A percentile compares a stretch with the other conserved stretches of the same genome.
Evolutionary conservation across 2,329 filamentous ascomycete species (phyloP).

Genomic region (Diaporthe caulivora): DNA sequence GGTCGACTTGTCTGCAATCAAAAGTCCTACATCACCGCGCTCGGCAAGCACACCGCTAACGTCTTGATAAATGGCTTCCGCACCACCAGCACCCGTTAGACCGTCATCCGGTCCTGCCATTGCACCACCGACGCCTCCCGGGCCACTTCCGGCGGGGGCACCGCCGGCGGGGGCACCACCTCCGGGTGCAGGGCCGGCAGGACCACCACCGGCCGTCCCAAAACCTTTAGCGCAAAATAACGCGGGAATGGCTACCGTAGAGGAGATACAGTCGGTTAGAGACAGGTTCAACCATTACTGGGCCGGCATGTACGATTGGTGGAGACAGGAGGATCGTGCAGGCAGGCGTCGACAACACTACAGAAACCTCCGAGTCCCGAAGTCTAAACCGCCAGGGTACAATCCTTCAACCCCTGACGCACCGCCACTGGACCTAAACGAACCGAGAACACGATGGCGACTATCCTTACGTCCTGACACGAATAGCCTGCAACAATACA

Average conservation of each 20-base stretch:
- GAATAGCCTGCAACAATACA: background rate
- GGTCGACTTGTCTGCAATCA: background rate
- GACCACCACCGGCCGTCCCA: background rate
- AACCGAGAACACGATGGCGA: background rate
- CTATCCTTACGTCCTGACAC: background rate
- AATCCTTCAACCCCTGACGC: background rate
- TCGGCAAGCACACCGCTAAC: background rate
- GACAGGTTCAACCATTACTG: slow-evolving; percentile 27
- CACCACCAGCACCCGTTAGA: background rate
- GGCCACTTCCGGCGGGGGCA: too few relatives aligned
- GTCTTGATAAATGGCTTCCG: background rate
- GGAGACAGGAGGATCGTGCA: background rate
- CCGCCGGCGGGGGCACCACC: background rate
- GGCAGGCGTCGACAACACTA: slow-evolving; percentile 4
- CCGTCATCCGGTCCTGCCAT: too few relatives aligned
- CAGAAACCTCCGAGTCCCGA: background rate
- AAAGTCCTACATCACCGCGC: background rate
- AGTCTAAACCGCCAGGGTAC: background rate
- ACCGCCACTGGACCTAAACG: background rate
- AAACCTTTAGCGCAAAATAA: too few relatives aligned
- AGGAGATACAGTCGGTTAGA: background rate
- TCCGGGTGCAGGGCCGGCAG: background rate
- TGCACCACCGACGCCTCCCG: too few relatives aligned
- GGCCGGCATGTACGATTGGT: background rate
- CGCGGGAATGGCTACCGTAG: background rate